Evolutionary conservation across 164 flowering plant species (phyloP).

Genomic region (Magnolia officinalis): DNA sequence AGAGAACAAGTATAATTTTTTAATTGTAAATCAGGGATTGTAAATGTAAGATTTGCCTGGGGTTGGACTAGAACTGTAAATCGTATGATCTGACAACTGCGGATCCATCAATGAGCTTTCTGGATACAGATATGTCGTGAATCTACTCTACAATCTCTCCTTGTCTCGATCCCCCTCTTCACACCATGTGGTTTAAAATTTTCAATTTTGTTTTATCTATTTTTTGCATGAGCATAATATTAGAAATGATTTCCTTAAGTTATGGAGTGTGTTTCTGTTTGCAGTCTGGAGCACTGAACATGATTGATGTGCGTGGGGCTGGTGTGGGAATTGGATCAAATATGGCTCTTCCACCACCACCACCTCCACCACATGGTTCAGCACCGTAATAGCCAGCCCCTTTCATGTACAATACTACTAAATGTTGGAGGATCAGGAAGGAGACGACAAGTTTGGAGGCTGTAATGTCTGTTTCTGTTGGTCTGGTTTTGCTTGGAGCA

Average conservation of each 20-base stretch:
- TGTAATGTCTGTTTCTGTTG: too few relatives aligned
- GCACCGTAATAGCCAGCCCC: constrained; percentile 31
- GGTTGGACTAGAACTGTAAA: too few relatives aligned
- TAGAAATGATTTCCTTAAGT: not conserved
- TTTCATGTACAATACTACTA: not conserved
- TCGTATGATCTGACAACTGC: too few relatives aligned
- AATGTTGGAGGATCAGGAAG: not conserved
- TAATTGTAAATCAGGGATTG: too few relatives aligned
- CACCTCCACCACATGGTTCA: constrained; percentile 64
- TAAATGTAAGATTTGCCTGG: too few relatives aligned
- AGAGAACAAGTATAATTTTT: too few relatives aligned
- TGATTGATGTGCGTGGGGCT: constrained; percentile 25
- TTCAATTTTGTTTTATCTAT: not conserved
- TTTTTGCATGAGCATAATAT: too few relatives aligned
- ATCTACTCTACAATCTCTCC: too few relatives aligned
- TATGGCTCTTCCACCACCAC: constrained; percentile 52
- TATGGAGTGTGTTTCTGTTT: not conserved
- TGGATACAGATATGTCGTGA: too few relatives aligned
- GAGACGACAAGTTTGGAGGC: too few relatives aligned
- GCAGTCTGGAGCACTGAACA: constrained; percentile 44
- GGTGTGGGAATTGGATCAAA: constrained; percentile 39
- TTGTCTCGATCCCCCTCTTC: not conserved
- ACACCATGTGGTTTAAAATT: not conserved
- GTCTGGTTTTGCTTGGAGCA: too few relatives aligned
- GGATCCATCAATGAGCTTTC: too few relatives aligned